Conservation (phyloP, 1,284 basidiomycete genomes). For the Microbotryomycetes sp. region DNA sequence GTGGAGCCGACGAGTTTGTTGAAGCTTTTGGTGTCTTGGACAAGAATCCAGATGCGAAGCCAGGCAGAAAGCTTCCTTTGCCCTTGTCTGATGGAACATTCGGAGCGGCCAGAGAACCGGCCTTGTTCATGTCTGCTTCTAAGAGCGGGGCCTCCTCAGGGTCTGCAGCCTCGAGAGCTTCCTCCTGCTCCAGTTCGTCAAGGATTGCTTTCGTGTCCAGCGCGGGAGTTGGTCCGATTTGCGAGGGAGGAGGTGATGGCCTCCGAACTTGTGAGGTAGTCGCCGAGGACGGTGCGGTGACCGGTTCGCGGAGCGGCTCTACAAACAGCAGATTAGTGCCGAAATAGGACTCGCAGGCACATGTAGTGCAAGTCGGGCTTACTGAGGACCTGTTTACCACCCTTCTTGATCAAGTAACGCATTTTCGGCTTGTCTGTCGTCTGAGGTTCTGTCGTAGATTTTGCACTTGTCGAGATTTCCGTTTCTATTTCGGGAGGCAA, state of each 20-base stretch:
- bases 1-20: neutral
- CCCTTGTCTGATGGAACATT: neutral
- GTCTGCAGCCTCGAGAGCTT: neutral
- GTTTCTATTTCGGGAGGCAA: constrained; percentile 7
- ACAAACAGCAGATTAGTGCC: no score
- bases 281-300: neutral
- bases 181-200: constrained; percentile 25
- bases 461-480: neutral
- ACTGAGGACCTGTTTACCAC: constrained; percentile 26
- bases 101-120: neutral
- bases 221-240: neutral
- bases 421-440: neutral
- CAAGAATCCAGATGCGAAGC: constrained; percentile 25
- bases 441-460: neutral
- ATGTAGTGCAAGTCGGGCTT: no score
- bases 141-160: neutral
- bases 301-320: no score
- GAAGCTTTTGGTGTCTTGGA: constrained; percentile 8
- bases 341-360: no score
- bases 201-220: constrained; percentile 20
- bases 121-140: neutral
- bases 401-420: constrained; percentile 29
- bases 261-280: no score
- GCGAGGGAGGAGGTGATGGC: neutral
- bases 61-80: constrained; percentile 2